Evolutionary conservation across 352 stramenopile genomes (phyloP), one percentile per base, ranked within the genome.

Genomic region (Phytopythium chamaehyphon): DNA sequence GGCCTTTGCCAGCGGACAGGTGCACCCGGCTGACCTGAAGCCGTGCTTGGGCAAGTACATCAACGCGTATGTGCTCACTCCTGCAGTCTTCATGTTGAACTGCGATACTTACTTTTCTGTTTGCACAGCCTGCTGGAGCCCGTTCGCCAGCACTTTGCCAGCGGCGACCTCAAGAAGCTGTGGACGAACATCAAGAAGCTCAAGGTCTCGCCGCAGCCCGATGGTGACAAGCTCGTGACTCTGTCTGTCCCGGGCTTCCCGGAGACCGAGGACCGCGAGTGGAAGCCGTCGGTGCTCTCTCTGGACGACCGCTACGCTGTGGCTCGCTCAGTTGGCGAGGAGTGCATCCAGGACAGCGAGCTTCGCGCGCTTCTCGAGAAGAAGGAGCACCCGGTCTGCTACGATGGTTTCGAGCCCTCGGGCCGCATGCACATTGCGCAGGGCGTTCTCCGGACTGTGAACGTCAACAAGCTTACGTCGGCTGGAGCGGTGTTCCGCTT

Each of bases 381-480:
- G 59, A 97, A 97, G 72, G 51, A 61, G 8, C 68, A 97, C 57
- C 90, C 90, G 0, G 74, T 97, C 46, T 92, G 87, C 57, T 99
- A 99, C 77, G 97, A 99, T 63, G 97, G 97, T 39, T 99, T 99
- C 59, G 97, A 99, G 72, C 97, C 97, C 0, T 98, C 86, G 11
- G 97, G 97, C 26, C 94, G 97, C 43, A 99, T 99, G 97, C 97
- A 99, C 68, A 99, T 99, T 73, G 97, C 97, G 21, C 97, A 99
- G 71, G 94, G 94, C 46, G 88, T 98, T 19, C 73, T 98, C 57
- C 87, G 95, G 40, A 97, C 96, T 6, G 96, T 99, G 75, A 99
- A 99, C 72, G 97, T 99, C 55, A 92, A 92, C 69, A 86, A 86
- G 38, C 76, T 93, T n/a, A 98, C 96, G 33, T 83, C 72, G 12